Conservation (phyloP, 1,139 yeast species). For the Scheffersomyces quercinus region DNA sequence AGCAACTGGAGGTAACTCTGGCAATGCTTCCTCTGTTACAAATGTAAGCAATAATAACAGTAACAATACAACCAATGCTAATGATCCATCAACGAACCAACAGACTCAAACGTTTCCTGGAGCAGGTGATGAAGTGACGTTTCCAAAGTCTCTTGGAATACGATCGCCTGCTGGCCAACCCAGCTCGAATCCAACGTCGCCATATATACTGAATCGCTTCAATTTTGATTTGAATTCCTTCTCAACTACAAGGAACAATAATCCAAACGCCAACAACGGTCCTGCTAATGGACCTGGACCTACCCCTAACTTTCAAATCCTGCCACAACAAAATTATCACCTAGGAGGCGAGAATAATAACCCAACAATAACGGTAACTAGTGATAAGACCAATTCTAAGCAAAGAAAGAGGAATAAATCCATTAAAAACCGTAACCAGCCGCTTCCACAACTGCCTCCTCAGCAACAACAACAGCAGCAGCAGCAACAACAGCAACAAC, state of each 20-base stretch:
- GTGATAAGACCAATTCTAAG: neutral
- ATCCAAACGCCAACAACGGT: constrained; percentile 1
- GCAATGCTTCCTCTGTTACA: neutral
- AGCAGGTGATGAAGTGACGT: neutral
- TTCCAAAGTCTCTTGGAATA: neutral
- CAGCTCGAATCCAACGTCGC: constrained; percentile 14
- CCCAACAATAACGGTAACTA: neutral
- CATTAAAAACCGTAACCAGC: neutral
- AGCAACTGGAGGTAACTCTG: neutral
- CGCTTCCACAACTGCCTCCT: neutral
- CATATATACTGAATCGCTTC: constrained; percentile 14
- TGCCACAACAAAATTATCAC: neutral
- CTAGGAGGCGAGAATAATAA: neutral
- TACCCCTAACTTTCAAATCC: neutral
- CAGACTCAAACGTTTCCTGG: neutral
- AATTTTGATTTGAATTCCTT: constrained; percentile 14
- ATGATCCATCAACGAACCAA: neutral
- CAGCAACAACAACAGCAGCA: neutral
- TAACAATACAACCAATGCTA: neutral
- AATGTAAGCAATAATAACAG: neutral
- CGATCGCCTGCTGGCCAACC: constrained; percentile 1
- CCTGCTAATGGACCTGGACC: constrained; percentile 1
- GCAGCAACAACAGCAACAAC: constrained; percentile 5
- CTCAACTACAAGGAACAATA: constrained; percentile 6
- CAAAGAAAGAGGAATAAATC: neutral